These are phyloP conservation scores for Elsinoe arachidis DNA, from an alignment of 2,329 filamentous ascomycete species.

Conservation along the genomic window DNA sequence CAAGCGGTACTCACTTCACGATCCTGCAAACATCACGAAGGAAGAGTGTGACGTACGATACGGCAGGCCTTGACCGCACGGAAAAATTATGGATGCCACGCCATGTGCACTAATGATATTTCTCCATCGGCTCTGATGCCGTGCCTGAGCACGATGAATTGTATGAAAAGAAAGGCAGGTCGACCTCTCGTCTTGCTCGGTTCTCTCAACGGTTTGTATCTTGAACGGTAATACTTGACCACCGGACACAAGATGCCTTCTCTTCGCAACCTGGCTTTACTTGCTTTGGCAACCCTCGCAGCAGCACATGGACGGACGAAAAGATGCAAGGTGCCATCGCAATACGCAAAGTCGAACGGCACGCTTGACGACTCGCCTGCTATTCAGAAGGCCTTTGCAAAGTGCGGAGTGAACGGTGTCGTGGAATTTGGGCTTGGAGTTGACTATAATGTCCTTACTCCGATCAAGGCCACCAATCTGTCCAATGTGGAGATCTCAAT, in stretches of 20 bases:
- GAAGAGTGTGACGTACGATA: background rate
- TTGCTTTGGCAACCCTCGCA: background rate
- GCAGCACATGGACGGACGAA: slow-evolving; percentile 1
- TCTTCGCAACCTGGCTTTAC: background rate
- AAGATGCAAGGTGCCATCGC: slow-evolving; percentile 18
- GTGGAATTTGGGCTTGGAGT: slow-evolving; percentile 34
- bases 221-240: background rate
- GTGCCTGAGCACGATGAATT: background rate
- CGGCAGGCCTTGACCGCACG: background rate
- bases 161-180: background rate
- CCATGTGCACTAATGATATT: background rate
- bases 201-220: background rate
- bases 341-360: slow-evolving; percentile 28
- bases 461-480: slow-evolving; percentile 33
- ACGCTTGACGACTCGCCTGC: slow-evolving; percentile 34
- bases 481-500: slow-evolving; percentile 36
- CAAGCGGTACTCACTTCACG: no score
- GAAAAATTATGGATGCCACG: background rate
- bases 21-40: no score
- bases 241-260: background rate
- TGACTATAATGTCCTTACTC: slow-evolving; percentile 36
- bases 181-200: background rate
- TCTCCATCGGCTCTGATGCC: background rate
- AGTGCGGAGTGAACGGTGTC: slow-evolving; percentile 29
- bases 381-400: slow-evolving; percentile 29